Evolutionary conservation across 2,329 filamentous ascomycete species (phyloP).

Genomic region (Neonectria ditissima): DNA sequence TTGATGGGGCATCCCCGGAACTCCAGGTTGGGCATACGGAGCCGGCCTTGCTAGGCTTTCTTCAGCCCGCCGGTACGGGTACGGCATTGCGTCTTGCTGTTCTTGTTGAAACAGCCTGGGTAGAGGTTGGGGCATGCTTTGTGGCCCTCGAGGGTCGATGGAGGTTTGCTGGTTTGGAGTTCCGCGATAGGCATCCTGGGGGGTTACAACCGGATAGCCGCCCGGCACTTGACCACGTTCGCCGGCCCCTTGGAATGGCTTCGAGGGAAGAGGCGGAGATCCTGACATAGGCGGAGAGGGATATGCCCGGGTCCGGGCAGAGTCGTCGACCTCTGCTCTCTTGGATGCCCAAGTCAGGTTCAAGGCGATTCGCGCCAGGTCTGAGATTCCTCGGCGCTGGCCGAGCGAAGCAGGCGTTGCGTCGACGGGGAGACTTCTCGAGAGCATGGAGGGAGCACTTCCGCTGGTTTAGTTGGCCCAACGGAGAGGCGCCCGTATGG

Average conservation of each 20-base stretch:
- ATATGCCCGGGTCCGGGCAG: conserved; percentile 70
- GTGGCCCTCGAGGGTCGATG: conserved; percentile 38
- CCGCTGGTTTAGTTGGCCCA: conserved; percentile 38
- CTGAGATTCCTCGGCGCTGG: conserved; percentile 68
- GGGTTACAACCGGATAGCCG: conserved; percentile 57
- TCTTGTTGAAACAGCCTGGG: conserved; percentile 47
- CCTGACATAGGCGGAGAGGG: conserved; percentile 81
- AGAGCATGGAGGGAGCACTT: conserved; percentile 64
- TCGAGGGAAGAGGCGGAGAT: conserved; percentile 71
- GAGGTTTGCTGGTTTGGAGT: conserved; percentile 45
- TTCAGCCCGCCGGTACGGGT: conserved; percentile 44
- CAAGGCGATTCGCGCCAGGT: conserved; percentile 67
- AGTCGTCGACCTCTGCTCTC: conserved; percentile 63
- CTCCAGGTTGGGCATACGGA: conserved; percentile 42
- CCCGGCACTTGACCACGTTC: conserved; percentile 62
- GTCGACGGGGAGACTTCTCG: conserved; percentile 58
- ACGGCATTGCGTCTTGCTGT: conserved; percentile 37
- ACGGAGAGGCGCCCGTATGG: conserved; percentile 30
- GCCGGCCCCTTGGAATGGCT: conserved; percentile 67
- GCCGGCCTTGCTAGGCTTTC: conserved; percentile 40
- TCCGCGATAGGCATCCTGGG: conserved; percentile 64
- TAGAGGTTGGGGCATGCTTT: conserved; percentile 41
- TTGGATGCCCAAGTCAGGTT: conserved; percentile 57
- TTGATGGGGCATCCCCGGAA: conserved; percentile 33
- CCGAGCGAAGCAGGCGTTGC: conserved; percentile 62